phyloP scores from a whole-genome alignment of 768 basidiomycete genomes.

The Kwoniella dendrophila region DNA sequence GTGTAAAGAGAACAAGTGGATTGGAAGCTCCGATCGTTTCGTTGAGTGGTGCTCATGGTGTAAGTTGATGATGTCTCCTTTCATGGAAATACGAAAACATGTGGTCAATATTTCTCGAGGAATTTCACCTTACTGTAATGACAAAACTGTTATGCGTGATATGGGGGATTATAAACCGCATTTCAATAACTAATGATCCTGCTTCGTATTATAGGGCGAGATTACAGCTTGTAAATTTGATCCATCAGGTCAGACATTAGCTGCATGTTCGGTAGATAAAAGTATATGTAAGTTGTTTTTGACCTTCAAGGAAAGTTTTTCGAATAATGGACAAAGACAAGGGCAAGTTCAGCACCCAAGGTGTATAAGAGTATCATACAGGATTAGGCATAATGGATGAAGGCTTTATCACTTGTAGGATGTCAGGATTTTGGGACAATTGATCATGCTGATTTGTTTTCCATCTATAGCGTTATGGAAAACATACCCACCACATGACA shows the following conservation, averaged over 20 bases:
- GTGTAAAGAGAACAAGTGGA: conserved; percentile 86
- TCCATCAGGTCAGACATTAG: conserved; percentile 89
- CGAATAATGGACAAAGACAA: too few species aligned
- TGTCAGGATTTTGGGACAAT: not conserved
- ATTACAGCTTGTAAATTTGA: conserved; percentile 91
- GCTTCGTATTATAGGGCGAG: conserved; percentile 67
- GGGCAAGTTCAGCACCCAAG: too few species aligned
- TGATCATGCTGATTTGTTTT: not conserved
- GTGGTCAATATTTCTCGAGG: too few species aligned
- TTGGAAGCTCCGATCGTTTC: conserved; percentile 93
- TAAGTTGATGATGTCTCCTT: conserved; percentile 58
- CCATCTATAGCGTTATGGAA: conserved; percentile 72
- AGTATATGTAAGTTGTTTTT: conserved; percentile 88
- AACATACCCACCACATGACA: conserved; percentile 87
- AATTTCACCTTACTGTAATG: too few species aligned
- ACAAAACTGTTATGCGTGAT: too few species aligned
- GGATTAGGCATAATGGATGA: too few species aligned
- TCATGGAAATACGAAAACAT: not conserved
- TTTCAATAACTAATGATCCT: not conserved
- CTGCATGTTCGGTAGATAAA: conserved; percentile 86
- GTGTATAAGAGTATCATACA: too few species aligned
- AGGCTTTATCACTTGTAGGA: too few species aligned
- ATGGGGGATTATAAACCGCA: not conserved
- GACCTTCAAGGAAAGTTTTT: too few species aligned
- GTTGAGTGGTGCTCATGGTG: conserved; percentile 80